These are phyloP conservation scores for Suillus clintonianus DNA, from an alignment of 768 basidiomycete species.

Conservation along the genomic window DNA sequence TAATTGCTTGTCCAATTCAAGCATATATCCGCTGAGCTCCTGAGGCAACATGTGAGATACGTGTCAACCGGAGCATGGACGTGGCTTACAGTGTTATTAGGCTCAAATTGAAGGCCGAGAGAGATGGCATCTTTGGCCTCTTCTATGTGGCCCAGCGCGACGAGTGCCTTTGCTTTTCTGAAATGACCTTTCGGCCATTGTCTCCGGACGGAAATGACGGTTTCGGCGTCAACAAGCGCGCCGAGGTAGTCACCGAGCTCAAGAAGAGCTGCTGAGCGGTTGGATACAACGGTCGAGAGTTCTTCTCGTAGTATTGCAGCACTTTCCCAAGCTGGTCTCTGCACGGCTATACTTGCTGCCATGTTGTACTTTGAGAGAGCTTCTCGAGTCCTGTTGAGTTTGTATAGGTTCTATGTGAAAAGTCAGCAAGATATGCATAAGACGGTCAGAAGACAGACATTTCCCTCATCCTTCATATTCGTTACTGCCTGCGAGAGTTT, in stretches of 20 bases:
- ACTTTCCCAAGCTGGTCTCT: constrained; percentile 90
- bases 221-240: constrained; percentile 88
- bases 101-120: constrained; percentile 86
- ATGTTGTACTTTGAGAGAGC: constrained; percentile 81
- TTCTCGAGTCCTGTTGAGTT: constrained; percentile 62
- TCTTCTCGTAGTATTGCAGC: constrained; percentile 85
- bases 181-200: constrained; percentile 97
- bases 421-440: constrained; percentile 16
- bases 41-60: constrained; percentile 16
- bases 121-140: constrained; percentile 84
- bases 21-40: constrained; percentile 35
- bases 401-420: constrained; percentile 69
- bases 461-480: constrained; percentile 90
- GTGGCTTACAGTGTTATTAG: constrained; percentile 53
- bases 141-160: constrained; percentile 63
- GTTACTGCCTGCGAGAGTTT: constrained; percentile 76
- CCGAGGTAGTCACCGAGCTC: constrained; percentile 74
- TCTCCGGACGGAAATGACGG: constrained; percentile 79
- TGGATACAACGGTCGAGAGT: constrained; percentile 85
- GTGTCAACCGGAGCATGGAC: not conserved
- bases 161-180: constrained; percentile 86
- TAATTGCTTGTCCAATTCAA: constrained; percentile 28
- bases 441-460: constrained; percentile 49
- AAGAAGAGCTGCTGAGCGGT: constrained; percentile 86
- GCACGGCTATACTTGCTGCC: constrained; percentile 73